These are phyloP conservation scores for Claviceps citrina DNA, from an alignment of 2,329 filamentous ascomycete genomes.

Conservation along the genomic window DNA sequence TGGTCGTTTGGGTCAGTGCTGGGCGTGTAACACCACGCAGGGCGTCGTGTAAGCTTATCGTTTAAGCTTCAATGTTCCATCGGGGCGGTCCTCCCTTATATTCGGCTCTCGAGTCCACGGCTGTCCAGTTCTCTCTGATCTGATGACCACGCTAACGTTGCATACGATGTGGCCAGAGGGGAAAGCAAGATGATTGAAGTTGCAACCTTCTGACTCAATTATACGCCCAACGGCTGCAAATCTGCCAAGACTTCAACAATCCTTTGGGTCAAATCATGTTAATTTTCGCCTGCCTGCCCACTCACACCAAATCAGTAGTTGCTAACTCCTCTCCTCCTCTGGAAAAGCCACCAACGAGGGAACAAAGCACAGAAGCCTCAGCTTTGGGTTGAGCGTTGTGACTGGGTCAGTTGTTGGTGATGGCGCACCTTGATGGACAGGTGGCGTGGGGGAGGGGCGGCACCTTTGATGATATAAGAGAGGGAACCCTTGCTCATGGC, in stretches of 20 bases:
- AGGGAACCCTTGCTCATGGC: constrained; percentile 1
- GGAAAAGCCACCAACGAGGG: background rate
- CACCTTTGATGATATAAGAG: background rate
- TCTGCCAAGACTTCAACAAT: background rate
- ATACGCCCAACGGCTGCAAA: background rate
- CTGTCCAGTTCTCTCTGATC: background rate
- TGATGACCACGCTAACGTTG: background rate
- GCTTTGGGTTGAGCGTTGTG: background rate
- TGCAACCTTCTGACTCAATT: background rate
- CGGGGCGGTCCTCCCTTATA: background rate
- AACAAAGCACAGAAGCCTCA: background rate
- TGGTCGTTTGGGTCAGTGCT: background rate
- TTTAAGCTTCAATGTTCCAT: constrained; percentile 2
- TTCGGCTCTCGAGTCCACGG: background rate
- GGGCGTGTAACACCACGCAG: background rate
- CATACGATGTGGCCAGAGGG: background rate
- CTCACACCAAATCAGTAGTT: background rate
- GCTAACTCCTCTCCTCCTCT: background rate
- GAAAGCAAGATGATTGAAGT: background rate
- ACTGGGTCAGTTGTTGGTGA: background rate
- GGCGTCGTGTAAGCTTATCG: background rate
- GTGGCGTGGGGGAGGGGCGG: background rate
- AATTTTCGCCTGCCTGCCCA: background rate
- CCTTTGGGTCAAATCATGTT: background rate
- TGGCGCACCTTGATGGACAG: constrained; percentile 7